Base-by-base conservation (phyloP, 768 basidiomycete species). In the Amanita pallidorosea region DNA sequence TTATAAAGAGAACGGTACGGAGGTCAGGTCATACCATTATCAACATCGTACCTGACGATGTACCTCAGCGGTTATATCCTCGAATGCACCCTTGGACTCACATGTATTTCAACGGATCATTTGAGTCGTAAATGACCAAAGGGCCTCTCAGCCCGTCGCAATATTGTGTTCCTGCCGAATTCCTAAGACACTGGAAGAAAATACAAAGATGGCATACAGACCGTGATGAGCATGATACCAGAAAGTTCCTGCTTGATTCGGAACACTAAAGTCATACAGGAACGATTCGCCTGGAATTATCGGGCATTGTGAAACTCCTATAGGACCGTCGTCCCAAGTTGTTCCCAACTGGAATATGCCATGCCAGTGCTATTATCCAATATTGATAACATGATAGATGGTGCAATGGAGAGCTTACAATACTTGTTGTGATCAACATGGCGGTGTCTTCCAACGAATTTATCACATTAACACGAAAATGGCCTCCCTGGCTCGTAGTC, bases 331-430 rank as follows among this genome's bases (percentile, higher is more conserved):
- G 17, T 58, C 62, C 60, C 61, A 67, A 17, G 36, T 49, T 12
- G 67, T 63, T 9, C 62, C 61, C 15, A 63, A 52, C 54, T 76
- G 75, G 52, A 69, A 71, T 7, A 77, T 31, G 7, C 75, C 75
- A 51, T 77, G 75, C 75, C 75, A 76, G 45, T 72, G 70, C 60
- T 61, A 44, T 35, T 18, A 51, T 12, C 15, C 33, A 47, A n/a
- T 9, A 8, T 22, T 25, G 5, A 37, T 4, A 3, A 38, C 35
- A 17, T 3, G 22, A 7, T 7, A 4, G 5, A 15, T 40, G 6
- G 41, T 31, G 42, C n/a, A 22, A 22, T 35, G 11, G 43, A 1
- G 50, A 56, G 52, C 57, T 27, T 38, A 59, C 56, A n/a, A 61
- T 57, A 11, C 57, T 70, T 12, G 74, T 74, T 8, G 57, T 61